phyloP scores from a whole-genome alignment of 1,139 yeast species.

The Pichia sp. region DNA sequence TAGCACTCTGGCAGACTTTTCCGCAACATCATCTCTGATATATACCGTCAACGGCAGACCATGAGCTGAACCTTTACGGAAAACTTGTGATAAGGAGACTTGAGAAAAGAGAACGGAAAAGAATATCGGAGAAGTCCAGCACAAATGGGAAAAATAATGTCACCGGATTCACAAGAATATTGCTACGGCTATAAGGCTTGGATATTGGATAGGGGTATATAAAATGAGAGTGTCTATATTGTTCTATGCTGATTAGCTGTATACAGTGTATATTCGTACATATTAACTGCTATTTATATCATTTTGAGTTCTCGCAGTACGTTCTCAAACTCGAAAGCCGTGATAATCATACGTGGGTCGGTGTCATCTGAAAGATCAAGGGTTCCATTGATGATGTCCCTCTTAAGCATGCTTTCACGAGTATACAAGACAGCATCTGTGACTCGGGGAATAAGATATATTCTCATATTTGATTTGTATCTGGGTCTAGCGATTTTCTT shows the following conservation, averaged over 20 bases:
- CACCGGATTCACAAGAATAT: no score
- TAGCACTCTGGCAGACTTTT: no score
- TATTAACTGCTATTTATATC: background rate
- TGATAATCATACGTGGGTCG: constrained; percentile 31
- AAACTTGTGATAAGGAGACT: no score
- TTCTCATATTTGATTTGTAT: constrained; percentile 50
- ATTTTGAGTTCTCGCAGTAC: constrained; percentile 17
- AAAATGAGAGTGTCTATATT: no score
- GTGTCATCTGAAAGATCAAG: constrained; percentile 32
- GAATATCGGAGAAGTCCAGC: no score
- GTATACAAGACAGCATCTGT: constrained; percentile 42
- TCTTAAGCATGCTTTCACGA: constrained; percentile 46
- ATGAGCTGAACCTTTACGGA: no score
- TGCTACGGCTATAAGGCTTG: no score
- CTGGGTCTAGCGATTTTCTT: constrained; percentile 50
- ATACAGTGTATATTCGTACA: background rate
- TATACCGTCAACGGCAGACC: no score
- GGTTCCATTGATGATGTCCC: constrained; percentile 50
- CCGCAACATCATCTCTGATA: no score
- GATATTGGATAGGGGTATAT: no score
- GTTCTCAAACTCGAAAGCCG: constrained; percentile 31
- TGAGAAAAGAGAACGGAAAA: no score
- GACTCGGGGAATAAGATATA: constrained; percentile 39
- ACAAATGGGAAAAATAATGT: no score
- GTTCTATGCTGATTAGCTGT: background rate